Evolutionary conservation across 2,329 filamentous ascomycete genomes (phyloP), one percentile per base, ranked within the genome.

Genomic region (Cercospora sojina): DNA sequence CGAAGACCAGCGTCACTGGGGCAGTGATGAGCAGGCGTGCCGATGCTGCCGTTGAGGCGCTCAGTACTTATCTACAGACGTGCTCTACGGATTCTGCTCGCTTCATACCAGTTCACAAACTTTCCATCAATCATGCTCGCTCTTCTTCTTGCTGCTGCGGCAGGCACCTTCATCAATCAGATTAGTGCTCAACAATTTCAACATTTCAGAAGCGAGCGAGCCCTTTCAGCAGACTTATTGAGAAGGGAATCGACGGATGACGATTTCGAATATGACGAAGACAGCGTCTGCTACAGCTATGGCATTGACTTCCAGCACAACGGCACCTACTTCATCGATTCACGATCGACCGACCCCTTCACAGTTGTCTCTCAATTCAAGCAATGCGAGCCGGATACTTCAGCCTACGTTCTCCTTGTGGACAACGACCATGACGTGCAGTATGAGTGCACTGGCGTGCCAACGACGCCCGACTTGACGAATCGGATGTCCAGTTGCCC

Each of bases 261-360:
- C 13, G 58, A 56, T 59, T 66, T 66, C 41, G 60, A 65, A 27
- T 64, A 64, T 59, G 32, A 51, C 55, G 59, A 60, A 38, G 64
- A 65, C 13, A 64, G 60, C 31, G 23, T 69, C 32, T 77, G 75
- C 64, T 66, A 71, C 27, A 74, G 73, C 16, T 77, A 70, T 58
- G 75, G 75, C 55, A 70, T 76, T 18, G 81, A 83, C 69, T 83
- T 81, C 63, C 72, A 80, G 56, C 77, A 80, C 68, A 80, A 79
- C 38, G 77, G 77, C 2, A 69, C 73, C 18, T 83, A 82, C 73
- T 83, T 82, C 71, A 81, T 83, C 71, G 82, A 83, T 70, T 76
- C 76, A 9, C 71, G 75, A 16, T 81, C 79, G 0, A 73, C 71
- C 3, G 79, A 80, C 2, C 70, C 71, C 5, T 83, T 83, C 69